Percentiles rank a stretch among this genome's conserved stretches.
phyloP scores from a whole-genome alignment of 225 moss, liverwort and hornwort genomes.

The Antitrichia curtipendula region DNA sequence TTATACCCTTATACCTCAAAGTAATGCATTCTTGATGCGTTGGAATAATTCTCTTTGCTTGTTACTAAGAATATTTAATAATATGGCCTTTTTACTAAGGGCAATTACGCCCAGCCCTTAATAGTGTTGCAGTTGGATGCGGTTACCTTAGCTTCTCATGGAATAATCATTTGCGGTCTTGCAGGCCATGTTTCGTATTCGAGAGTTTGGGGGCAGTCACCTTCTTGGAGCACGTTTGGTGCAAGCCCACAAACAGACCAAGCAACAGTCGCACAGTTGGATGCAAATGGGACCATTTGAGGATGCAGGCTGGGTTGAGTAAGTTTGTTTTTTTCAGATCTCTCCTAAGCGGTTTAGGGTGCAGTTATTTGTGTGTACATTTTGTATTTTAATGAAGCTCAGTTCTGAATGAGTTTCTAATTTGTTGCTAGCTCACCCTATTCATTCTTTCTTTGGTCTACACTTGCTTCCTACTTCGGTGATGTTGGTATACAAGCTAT shows the following conservation, averaged over 20 bases:
- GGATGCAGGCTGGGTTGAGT: not conserved
- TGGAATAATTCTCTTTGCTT: not conserved
- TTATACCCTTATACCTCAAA: not conserved
- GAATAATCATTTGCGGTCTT: not conserved
- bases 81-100: not conserved
- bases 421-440: not conserved
- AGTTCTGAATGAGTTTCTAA: not conserved
- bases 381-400: slow-evolving; percentile 4
- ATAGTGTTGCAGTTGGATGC: not conserved
- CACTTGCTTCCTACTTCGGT: not conserved
- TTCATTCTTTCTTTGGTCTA: not conserved
- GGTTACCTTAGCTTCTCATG: not conserved
- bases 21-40: not conserved
- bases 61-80: not conserved
- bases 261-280: not conserved
- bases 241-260: not conserved
- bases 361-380: not conserved
- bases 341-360: not conserved
- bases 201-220: not conserved
- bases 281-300: not conserved
- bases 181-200: not conserved
- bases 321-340: not conserved
- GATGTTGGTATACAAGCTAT: not conserved
- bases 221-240: not conserved
- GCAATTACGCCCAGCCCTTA: not conserved